Evolutionary conservation across 345 rosid genomes (phyloP), one percentile per base, ranked within the genome.

Genomic region (Eucalyptus decipiens): DNA sequence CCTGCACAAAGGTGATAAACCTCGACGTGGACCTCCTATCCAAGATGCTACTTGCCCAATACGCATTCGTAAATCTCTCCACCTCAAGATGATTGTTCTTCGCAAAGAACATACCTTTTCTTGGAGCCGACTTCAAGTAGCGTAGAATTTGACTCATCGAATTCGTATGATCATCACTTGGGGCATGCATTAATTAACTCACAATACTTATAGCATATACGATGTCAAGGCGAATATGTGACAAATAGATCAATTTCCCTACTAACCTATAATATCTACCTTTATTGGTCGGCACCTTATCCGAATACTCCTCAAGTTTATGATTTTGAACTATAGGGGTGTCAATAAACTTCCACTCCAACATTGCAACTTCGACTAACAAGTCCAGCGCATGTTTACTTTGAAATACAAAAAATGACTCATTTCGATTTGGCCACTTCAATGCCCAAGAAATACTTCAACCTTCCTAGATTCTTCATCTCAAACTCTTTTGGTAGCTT

Each of bases 61-160:
- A 19, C 23, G 1, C 80, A 32, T 67, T 32, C 2, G 1, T 67
- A 17, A 67, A 67, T 67, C 42, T 37, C 76, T 67, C 76, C 21
- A 67, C 40, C 80, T 67, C 42, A 67, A 67, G 80, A 67, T 67
- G 42, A 32, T 4, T 0, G 2, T 67, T 67, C 23, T 32, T 67
- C 4, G 0, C 80, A 32, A 67, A 67, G 42, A 32, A 32, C 23
- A 67, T 9, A 67, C 42, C 42, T 67, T 67, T 67, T 67, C 42
- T 8, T 32, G 11, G 21, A 67, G 23, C 2, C 5, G 2, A 40
- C 34, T 42, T 85, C 23, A 48, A 85, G 52, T 85, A 47, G 28
- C 58, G 1, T 0, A 85, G 1, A 45, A 40, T 85, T 47, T 3
- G 3, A 45, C 11, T 19, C 5, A 47, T 54, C 0, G 0, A 3